Evolutionary conservation across 2,329 filamentous ascomycete genomes (phyloP), one percentile per base, ranked within the genome.

Genomic region (Graphium sp.): DNA sequence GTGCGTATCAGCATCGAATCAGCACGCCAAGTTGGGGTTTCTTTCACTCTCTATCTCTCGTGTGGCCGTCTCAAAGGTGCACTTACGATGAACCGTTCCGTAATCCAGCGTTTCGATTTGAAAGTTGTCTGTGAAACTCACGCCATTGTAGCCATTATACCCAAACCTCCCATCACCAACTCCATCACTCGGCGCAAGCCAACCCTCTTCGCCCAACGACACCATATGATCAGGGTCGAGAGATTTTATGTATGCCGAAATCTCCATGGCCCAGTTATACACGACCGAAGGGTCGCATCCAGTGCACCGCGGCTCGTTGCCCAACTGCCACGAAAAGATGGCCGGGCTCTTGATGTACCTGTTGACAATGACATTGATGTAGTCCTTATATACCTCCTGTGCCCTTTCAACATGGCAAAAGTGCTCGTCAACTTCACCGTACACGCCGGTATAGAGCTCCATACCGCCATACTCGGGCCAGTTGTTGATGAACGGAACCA

Each of bases 391-490:
- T 7, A 27, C 25, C 11, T 27, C 25, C 17, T 27, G 25, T 18
- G 25, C 25, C 9, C 20, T 27, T 3, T 16, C 17, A 19, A 27
- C n/a, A 8, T 27, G 17, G 11, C 18, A 12, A 16, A 16, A 27
- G n/a, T 15, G 25, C 16, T 27, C 25, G 33, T 65, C 54, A 31
- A 45, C 49, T 14, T 60, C 61, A 21, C 64, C 67, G 32, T 66
- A 73, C 2, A 60, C 63, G 8, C 46, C 51, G 24, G 60, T 58
- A 39, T 74, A 75, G 2, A 64, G 62, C 8, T 56, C 53, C 49
- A 75, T 74, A 26, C 72, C 71, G 17, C 69, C 72, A 24, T 74
- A 77, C 41, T 79, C 74, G 25, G 55, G 55, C 72, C 73, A 80
- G 49, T 78, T 69, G 50, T 79, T 79, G 31, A 77, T 67, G 24